Conservation (phyloP, 345 rosid genomes). For the Clausena lansium region DNA sequence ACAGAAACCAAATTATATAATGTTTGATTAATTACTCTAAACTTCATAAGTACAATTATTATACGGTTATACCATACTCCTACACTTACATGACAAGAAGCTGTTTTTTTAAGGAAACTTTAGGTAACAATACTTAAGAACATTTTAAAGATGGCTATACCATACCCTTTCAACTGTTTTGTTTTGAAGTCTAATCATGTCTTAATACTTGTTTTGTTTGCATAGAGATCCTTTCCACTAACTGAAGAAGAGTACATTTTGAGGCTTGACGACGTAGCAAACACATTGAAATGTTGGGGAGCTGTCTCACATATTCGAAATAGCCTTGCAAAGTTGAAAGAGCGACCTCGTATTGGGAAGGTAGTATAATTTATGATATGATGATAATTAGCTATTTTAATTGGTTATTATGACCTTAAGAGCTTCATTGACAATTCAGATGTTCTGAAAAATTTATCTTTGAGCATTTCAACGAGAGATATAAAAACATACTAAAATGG, state of each 20-base stretch:
- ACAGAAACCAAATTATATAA: not conserved
- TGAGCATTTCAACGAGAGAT: not conserved
- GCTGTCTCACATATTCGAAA: conserved; percentile 87
- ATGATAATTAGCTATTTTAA: not conserved
- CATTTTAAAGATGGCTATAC: not conserved
- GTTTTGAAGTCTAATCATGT: not conserved
- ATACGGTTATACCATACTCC: not conserved
- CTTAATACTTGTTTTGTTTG: conserved; percentile 1
- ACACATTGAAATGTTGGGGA: conserved; percentile 94
- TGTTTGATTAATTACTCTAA: not conserved
- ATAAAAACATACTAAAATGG: too few species aligned
- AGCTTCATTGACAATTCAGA: not conserved
- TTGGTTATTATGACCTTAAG: not conserved
- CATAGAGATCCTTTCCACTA: conserved; percentile 85
- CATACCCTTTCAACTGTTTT: not conserved
- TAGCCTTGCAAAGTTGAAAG: conserved; percentile 82
- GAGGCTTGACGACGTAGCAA: conserved; percentile 94
- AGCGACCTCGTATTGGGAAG: conserved; percentile 90
- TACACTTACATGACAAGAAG: too few species aligned
- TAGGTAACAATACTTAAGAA: too few species aligned
- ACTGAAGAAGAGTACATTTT: conserved; percentile 90
- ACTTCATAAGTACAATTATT: not conserved
- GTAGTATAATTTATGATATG: conserved; percentile 31
- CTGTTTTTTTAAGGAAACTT: too few species aligned
- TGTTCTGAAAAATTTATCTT: not conserved